Evolutionary conservation across 2,329 filamentous ascomycete genomes (phyloP), one percentile per base, ranked within the genome.

Genomic region (Chaetomiaceae sp.): DNA sequence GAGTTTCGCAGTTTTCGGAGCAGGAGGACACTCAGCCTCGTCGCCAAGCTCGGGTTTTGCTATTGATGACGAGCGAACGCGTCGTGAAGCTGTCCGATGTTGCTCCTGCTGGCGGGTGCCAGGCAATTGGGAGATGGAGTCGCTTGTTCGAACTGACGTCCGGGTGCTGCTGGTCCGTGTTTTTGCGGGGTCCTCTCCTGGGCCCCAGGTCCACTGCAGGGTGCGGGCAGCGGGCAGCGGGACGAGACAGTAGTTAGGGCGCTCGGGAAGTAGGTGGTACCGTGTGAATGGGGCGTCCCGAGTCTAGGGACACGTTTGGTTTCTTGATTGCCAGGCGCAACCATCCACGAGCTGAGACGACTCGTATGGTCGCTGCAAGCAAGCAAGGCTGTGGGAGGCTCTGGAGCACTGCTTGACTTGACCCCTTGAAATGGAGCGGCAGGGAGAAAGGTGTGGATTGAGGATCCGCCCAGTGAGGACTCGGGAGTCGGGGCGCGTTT

Each of bases 181-280:
- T 49, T 51, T 53, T 53, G 48, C 51, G 46, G 51, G 51, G 51
- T 47, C 49, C 43, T 29, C 33, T 42, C 40, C 45, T 45, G 41
- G 50, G 41, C 29, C 44, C 37, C 30, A 33, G 27, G 22, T 24
- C 22, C 22, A 5, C 5, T n/a, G 15, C 29, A 32, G 29, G 29
- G 29, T n/a, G 10, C 7, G 12, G 12, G 29, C n/a, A 15, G 15
- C 10, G 7, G n/a, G 19, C 9, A 9, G 19, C 15, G 17, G 24
- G n/a, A 10, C 6, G 9, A 14, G n/a, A n/a, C n/a, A n/a, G n/a
- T n/a, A n/a, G n/a, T n/a, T n/a, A n/a, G n/a, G 20, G 20, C 17
- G 11, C 14, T 32, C 29, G 29, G 17, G 20, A 22, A 22, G 24
- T 36, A n/a, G 11, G 19, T 6, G 19, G 12, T 12, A 36, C 9